Conservation (phyloP, 345 rosid species). For the Lenwebbia sp. region DNA sequence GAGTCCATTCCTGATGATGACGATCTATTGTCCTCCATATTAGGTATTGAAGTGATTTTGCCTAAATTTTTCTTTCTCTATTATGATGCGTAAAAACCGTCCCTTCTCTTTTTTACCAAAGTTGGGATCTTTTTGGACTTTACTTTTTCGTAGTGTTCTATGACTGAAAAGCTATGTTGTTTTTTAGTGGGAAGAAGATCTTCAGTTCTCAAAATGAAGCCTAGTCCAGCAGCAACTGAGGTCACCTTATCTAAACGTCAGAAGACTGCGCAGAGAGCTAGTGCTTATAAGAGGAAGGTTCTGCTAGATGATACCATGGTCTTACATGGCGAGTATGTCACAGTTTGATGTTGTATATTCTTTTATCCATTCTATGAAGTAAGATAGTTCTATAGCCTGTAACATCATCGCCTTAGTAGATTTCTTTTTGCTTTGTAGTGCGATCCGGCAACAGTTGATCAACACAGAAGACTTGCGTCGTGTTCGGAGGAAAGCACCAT, state of each 20-base stretch:
- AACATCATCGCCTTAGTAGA: neutral
- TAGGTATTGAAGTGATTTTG: slow-evolving; percentile 43
- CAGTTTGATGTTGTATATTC: neutral
- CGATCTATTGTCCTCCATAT: slow-evolving; percentile 85
- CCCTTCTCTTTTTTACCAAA: neutral
- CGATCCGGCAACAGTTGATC: slow-evolving; percentile 79
- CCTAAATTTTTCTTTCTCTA: neutral
- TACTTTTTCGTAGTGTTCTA: neutral
- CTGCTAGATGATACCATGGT: slow-evolving; percentile 91
- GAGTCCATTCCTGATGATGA: slow-evolving; percentile 88
- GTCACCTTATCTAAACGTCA: slow-evolving; percentile 50
- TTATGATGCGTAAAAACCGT: neutral
- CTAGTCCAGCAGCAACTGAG: slow-evolving; percentile 56
- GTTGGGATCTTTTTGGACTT: neutral
- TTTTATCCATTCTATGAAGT: neutral
- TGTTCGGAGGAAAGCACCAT: slow-evolving; percentile 95
- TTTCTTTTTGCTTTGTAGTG: slow-evolving; percentile 31
- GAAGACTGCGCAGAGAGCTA: slow-evolving; percentile 45
- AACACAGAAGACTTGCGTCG: slow-evolving; percentile 91
- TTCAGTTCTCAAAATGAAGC: slow-evolving; percentile 69
- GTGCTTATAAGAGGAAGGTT: slow-evolving; percentile 79
- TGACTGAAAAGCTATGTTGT: neutral
- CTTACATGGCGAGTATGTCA: slow-evolving; percentile 96
- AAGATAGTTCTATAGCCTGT: neutral
- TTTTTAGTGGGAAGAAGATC: slow-evolving; percentile 75